phyloP scores from a whole-genome alignment of 2,329 filamentous ascomycete genomes.

The Colletotrichum sp. region DNA sequence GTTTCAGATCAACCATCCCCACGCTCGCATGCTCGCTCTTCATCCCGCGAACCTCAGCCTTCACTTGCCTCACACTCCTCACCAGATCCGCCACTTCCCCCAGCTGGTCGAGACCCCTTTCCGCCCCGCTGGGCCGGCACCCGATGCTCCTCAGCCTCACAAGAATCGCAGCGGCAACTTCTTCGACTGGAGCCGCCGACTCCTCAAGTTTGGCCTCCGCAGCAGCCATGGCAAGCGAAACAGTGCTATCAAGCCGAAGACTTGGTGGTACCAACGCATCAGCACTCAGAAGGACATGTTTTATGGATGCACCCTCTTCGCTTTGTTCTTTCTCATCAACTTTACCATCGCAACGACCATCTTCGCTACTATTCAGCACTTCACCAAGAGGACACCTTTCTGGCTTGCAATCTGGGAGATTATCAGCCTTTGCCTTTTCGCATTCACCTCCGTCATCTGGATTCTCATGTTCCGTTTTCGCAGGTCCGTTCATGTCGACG shows the following conservation, averaged over 20 bases:
- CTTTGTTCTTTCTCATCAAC: not conserved
- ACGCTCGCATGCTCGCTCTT: not conserved
- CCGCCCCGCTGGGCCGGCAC: not conserved
- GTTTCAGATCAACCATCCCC: conserved; percentile 12
- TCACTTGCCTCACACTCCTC: not conserved
- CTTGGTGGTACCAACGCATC: conserved; percentile 7
- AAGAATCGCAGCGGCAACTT: not conserved
- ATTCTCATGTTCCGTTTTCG: conserved; percentile 5
- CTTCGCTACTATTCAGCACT: not conserved
- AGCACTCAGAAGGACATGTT: not conserved
- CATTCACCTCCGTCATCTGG: not conserved
- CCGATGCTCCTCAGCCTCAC: not conserved
- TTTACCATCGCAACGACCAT: not conserved
- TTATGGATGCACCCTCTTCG: not conserved
- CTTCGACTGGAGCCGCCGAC: not conserved
- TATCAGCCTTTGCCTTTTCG: not conserved
- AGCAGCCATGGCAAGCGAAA: not conserved
- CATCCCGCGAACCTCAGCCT: not conserved
- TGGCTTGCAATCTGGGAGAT: not conserved
- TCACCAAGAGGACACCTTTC: not conserved
- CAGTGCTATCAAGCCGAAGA: not conserved
- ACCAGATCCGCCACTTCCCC: not conserved
- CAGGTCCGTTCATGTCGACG: not conserved
- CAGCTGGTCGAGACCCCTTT: not conserved
- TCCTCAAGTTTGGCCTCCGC: not conserved